Evolutionary conservation across 805 yeast genomes (phyloP).

Genomic region (Metschnikowia baotianmanensis): DNA sequence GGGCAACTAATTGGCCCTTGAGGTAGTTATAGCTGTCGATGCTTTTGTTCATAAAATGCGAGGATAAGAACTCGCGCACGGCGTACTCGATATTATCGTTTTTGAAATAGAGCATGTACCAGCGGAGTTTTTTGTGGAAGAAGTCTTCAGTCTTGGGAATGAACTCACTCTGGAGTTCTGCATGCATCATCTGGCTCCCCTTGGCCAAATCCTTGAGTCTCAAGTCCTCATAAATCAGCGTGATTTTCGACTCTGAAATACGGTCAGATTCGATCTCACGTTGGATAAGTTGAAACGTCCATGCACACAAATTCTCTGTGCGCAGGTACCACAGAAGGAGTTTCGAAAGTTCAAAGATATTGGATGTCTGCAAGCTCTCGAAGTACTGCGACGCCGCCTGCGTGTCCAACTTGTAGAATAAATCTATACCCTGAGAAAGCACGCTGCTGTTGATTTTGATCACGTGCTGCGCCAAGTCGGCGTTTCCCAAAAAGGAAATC

Average conservation of each 20-base stretch:
- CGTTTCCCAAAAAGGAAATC: slow-evolving; percentile 19
- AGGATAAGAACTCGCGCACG: slow-evolving; percentile 36
- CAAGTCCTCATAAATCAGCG: slow-evolving; percentile 21
- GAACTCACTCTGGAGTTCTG: slow-evolving; percentile 35
- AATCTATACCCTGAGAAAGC: slow-evolving; percentile 28
- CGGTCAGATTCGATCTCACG: slow-evolving; percentile 14
- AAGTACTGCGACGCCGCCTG: slow-evolving; percentile 31
- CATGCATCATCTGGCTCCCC: slow-evolving; percentile 32
- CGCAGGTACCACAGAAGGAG: slow-evolving; percentile 28
- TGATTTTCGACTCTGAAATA: slow-evolving; percentile 19
- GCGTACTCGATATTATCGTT: slow-evolving; percentile 45
- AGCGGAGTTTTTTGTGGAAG: slow-evolving; percentile 30
- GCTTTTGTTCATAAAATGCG: slow-evolving; percentile 37
- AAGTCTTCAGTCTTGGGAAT: slow-evolving; percentile 31
- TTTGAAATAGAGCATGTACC: slow-evolving; percentile 43
- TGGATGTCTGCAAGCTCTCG: slow-evolving; percentile 31
- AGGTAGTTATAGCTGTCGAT: slow-evolving; percentile 37
- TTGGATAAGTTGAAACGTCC: slow-evolving; percentile 21
- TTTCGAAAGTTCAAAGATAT: slow-evolving; percentile 34
- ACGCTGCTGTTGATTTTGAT: slow-evolving; percentile 32
- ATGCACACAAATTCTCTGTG: slow-evolving; percentile 22
- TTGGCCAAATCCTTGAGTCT: slow-evolving; percentile 24
- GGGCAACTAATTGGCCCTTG: slow-evolving; percentile 35
- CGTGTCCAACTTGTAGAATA: slow-evolving; percentile 30
- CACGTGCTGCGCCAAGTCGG: slow-evolving; percentile 22